Base-by-base conservation (phyloP, 768 basidiomycete species). In the Leccinum fibrillosum region DNA sequence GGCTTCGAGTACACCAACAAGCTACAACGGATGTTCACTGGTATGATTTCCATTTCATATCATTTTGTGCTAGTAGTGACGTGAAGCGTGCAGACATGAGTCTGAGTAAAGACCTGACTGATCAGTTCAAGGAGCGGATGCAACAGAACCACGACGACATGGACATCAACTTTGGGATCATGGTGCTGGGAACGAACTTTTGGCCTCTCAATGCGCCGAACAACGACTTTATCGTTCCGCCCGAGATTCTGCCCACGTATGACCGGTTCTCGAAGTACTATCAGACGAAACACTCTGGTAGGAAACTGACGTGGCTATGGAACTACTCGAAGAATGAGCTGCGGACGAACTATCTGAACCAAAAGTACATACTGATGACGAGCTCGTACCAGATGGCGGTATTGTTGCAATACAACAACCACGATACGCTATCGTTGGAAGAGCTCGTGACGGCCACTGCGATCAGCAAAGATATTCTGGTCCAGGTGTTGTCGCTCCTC, bases 301-400 rank as follows among this genome's bases (percentile, higher is more conserved):
- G 96, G 59, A 96, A 96, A 70, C 82, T 99, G 45, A 95, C 92
- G 0, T 99, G 96, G 96, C 77, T 98, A 10, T 99, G 97, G 97
- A 96, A 98, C 68, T 92, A 95, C 72, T 94, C 88, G 55, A 96
- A 96, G 78, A 95, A 95, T 75, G 97, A 99, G 71, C 82, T 99
- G 6, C 85, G 89, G 56, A 95, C 95, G 62, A 94, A 90, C 69
- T 94, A 97, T 74, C 80, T 92, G 54, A 88, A 87, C 68, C 93
- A 94, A 74, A 97, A 94, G 74, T 98, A 98, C 77, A 94, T 96
- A 65, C 77, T 98, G 70, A 92, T 94, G 87, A 93, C 92, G 32
- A 94, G 91, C 65, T 85, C 94, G 9, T 98, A 90, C 75, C 97
- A 99, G 75, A 92, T 91, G 83, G 91, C 92, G 10, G 88, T 98